Base-by-base conservation (phyloP, 2,329 filamentous ascomycete genomes). In the Trichoderma sp. region DNA sequence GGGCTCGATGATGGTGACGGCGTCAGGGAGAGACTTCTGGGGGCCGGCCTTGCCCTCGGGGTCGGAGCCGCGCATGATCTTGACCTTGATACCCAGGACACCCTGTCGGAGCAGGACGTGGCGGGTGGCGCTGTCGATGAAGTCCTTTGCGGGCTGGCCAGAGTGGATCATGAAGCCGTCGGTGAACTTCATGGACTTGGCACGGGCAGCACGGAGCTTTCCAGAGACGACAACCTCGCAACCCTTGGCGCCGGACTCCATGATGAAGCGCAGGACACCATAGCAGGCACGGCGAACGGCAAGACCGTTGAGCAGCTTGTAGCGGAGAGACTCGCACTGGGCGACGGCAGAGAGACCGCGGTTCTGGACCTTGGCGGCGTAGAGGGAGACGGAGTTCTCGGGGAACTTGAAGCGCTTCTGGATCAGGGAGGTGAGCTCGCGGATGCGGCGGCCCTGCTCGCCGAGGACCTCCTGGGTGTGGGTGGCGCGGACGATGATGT, bases 131-230 rank as follows among this genome's bases (percentile, higher is more conserved):
- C 88, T 90, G 90, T 99, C 96, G 85, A 99, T 99, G 89, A 99
- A 99, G 88, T 99, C 96, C 88, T 97, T 95, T 83, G 95, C 96
- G 83, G 96, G 96, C 86, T 99, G 96, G 88, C 96, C 96, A 82
- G 96, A 99, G 93, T 99, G 96, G 88, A 99, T 99, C 96, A 99
- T 99, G 94, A 99, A 99, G 85, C 96, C 96, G 86, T 99, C 95
- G 86, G 96, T 99, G 92, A 99, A 99, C 92, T 99, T 99, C 96
- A 99, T 99, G 88, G 90, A 94, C 94, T 99, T 99, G 87, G 96
- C 96, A 90, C 96, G 94, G 82, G 96, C 96, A 85, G 96, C 96
- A 83, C 96, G 92, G 81, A 99, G 93, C 92, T 99, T 99, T 86
- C 96, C 96, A 80, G 94, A 98, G 79, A 99, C 96, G 83, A 99